phyloP scores from a whole-genome alignment of 352 stramenopile species.

The Phytophthora megakarya region DNA sequence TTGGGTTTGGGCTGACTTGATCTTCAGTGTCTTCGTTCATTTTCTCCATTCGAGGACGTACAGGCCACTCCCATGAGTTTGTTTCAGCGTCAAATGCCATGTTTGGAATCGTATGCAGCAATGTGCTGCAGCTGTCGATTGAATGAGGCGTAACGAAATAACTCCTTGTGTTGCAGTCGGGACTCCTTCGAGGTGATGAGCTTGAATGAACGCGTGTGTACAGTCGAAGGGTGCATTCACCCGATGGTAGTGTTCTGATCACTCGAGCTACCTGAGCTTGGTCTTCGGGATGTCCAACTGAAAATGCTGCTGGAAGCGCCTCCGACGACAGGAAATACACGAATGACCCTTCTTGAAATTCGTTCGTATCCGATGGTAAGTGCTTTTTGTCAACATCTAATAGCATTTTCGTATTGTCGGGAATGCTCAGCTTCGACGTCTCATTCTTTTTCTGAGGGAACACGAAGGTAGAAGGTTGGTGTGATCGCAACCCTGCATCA shows the following conservation, averaged over 20 bases:
- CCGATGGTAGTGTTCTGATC: constrained; percentile 31
- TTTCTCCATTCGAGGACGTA: background rate
- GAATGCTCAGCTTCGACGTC: background rate
- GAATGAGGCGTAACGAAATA: constrained; percentile 49
- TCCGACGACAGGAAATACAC: constrained; percentile 42
- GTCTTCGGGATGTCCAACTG: constrained; percentile 15
- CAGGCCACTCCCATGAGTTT: constrained; percentile 36
- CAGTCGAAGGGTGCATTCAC: constrained; percentile 46
- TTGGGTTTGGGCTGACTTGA: background rate
- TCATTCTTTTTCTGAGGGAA: constrained; percentile 15
- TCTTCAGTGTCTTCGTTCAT: background rate
- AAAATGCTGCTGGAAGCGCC: constrained; percentile 13
- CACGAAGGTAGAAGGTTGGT: constrained; percentile 3
- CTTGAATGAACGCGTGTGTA: constrained; percentile 36
- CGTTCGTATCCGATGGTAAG: constrained; percentile 25
- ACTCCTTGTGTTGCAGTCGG: constrained; percentile 12
- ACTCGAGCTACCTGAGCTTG: constrained; percentile 50
- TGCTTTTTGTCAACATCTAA: constrained; percentile 11
- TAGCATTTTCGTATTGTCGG: background rate
- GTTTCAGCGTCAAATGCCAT: constrained; percentile 33
- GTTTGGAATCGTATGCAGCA: constrained; percentile 44
- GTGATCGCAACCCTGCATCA: constrained; percentile 13
- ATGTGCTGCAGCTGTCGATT: constrained; percentile 45
- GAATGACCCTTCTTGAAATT: constrained; percentile 37
- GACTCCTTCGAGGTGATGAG: background rate